phyloP scores from a whole-genome alignment of 2,329 filamentous ascomycete genomes.

The Aspergillus novoparasiticus region DNA sequence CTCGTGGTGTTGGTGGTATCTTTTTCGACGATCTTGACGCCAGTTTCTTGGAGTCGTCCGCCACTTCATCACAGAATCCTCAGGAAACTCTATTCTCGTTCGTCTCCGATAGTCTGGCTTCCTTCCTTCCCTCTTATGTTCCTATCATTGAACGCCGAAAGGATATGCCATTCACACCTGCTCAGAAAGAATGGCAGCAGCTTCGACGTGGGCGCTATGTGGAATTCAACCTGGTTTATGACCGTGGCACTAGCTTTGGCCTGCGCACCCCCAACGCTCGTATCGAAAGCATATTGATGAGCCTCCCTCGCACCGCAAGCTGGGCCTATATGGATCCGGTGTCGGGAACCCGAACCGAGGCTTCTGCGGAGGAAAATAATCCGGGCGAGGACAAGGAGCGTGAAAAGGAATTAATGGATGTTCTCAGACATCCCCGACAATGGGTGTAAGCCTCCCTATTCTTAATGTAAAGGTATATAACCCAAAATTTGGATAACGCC shows the following conservation, averaged over 20 bases:
- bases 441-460: slow-evolving; percentile 52
- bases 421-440: slow-evolving; percentile 62
- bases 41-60: slow-evolving; percentile 40
- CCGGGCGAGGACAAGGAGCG: slow-evolving; percentile 37
- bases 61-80: slow-evolving; percentile 68
- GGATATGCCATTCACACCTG: slow-evolving; percentile 83
- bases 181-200: slow-evolving; percentile 96
- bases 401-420: slow-evolving; percentile 80
- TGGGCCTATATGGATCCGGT: slow-evolving; percentile 91
- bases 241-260: slow-evolving; percentile 91
- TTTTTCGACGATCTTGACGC: slow-evolving; percentile 97
- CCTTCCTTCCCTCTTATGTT: slow-evolving; percentile 87
- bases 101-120: slow-evolving; percentile 77
- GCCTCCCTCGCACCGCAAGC: slow-evolving; percentile 83
- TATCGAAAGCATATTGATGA: slow-evolving; percentile 97
- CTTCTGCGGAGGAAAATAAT: slow-evolving; percentile 52
- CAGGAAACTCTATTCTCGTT: slow-evolving; percentile 90
- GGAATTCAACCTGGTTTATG: slow-evolving; percentile 97
- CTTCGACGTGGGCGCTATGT: slow-evolving; percentile 92
- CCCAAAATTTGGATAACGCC: neutral
- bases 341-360: slow-evolving; percentile 46
- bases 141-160: slow-evolving; percentile 87
- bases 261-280: slow-evolving; percentile 88
- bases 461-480: neutral
- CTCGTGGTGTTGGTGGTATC: slow-evolving; percentile 88